A percentile compares a stretch with the other conserved stretches of the same genome.
These are phyloP conservation scores for Fagus sylvatica DNA, from an alignment of 306 rosid genomes.

Conservation along the genomic window DNA sequence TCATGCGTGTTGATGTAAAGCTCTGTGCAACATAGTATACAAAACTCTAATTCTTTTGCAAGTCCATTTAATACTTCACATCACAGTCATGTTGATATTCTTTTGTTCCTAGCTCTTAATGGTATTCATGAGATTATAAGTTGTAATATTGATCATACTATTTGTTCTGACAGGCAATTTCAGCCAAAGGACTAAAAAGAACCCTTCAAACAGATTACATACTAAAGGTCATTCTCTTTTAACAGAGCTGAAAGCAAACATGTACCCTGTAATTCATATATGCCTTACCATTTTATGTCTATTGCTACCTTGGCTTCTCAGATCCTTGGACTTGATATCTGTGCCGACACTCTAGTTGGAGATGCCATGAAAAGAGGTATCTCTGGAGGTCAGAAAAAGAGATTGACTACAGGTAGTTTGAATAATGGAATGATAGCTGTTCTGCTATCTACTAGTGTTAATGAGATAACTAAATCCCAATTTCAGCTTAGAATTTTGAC, in stretches of 20 bases:
- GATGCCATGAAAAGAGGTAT: conserved; percentile 49
- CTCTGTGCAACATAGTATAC: background rate
- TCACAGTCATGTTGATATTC: no score
- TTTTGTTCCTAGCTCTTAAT: background rate
- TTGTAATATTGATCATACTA: background rate
- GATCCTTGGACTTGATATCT: conserved; percentile 53
- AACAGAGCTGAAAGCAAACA: background rate
- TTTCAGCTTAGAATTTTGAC: background rate
- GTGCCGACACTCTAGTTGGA: conserved; percentile 48
- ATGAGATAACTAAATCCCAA: background rate
- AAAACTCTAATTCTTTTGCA: background rate
- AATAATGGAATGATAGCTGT: background rate
- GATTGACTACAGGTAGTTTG: conserved; percentile 46
- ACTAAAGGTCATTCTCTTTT: conserved; percentile 39
- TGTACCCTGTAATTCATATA: background rate
- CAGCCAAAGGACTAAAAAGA: conserved; percentile 34
- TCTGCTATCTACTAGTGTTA: background rate
- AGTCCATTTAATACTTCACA: background rate
- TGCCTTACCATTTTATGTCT: background rate
- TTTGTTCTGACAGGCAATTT: conserved; percentile 34
- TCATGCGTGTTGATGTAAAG: background rate
- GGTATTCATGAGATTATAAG: background rate
- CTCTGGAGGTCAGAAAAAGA: conserved; percentile 51
- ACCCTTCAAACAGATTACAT: conserved; percentile 54
- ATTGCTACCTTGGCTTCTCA: conserved; percentile 7